These are phyloP conservation scores for Cryptococcus jaspeensis DNA, from an alignment of 1,284 basidiomycete genomes.

Conservation along the genomic window DNA sequence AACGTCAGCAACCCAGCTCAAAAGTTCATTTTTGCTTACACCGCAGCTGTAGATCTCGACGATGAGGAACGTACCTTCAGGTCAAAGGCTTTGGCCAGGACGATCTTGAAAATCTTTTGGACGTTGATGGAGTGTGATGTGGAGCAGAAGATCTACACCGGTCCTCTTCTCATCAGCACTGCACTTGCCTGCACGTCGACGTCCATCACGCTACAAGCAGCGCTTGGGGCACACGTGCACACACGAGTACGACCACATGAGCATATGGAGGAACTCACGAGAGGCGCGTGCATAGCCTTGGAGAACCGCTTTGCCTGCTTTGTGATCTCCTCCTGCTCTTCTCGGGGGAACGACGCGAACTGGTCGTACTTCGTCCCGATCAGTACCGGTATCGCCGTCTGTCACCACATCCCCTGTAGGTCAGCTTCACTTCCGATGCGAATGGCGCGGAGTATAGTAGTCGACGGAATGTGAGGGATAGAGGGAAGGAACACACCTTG, in stretches of 20 bases:
- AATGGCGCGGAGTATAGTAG: background rate
- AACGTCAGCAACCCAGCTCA: no score
- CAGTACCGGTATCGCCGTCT: conserved; percentile 94
- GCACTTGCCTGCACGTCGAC: no score
- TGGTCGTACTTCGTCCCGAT: conserved; percentile 98
- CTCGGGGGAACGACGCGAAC: conserved; percentile 89
- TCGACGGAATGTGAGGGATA: background rate
- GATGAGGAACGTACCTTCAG: conserved; percentile 50
- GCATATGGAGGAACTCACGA: conserved; percentile 50
- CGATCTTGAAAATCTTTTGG: conserved; percentile 93
- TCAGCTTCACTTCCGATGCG: background rate
- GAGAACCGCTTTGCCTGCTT: conserved; percentile 97
- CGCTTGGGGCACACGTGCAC: no score
- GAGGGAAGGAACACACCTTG: conserved; percentile 63
- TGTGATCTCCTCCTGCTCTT: conserved; percentile 98
- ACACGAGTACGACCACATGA: no score
- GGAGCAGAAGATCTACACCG: conserved; percentile 79
- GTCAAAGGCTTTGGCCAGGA: conserved; percentile 53
- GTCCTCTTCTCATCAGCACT: conserved; percentile 3
- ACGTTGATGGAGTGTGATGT: conserved; percentile 98
- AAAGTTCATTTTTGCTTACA: no score
- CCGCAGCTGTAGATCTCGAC: no score
- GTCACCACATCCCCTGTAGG: background rate
- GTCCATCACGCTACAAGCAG: no score
- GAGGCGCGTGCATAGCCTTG: conserved; percentile 95